phyloP scores from a whole-genome alignment of 129 eudicot genomes.

The Pseudognaphalium luteoalbum region DNA sequence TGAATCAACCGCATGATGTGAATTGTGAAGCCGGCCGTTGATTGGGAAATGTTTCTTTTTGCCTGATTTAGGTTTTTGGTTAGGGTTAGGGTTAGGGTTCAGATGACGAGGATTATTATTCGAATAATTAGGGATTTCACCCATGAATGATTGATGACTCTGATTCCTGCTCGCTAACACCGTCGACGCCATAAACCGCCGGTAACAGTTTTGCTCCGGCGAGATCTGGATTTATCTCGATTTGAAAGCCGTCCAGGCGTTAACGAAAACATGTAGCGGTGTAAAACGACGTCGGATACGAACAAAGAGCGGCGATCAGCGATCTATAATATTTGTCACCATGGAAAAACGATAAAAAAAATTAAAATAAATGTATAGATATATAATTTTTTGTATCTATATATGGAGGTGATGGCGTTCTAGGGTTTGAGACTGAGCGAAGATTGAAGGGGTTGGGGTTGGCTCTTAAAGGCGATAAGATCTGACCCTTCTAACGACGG shows the following conservation, averaged over 20 bases:
- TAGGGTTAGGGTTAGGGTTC: constrained; percentile 70
- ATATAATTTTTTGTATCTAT: not conserved
- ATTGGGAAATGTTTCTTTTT: constrained; percentile 59
- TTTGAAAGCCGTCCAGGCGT: constrained; percentile 29
- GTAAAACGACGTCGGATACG: not conserved
- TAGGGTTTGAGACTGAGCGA: constrained; percentile 90
- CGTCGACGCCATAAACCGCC: constrained; percentile 68
- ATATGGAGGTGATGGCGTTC: constrained; percentile 28
- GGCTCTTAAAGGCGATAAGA: constrained; percentile 87
- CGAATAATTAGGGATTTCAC: constrained; percentile 57
- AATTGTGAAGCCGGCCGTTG: constrained; percentile 32
- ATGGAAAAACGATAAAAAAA: not conserved
- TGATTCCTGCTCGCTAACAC: constrained; percentile 75
- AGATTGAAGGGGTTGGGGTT: constrained; percentile 51
- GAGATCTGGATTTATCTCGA: constrained; percentile 31
- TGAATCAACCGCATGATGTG: constrained; percentile 29
- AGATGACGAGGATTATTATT: constrained; percentile 43
- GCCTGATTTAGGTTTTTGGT: constrained; percentile 37
- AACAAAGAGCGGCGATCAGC: constrained; percentile 23
- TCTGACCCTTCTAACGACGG: constrained; percentile 71
- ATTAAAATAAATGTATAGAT: not conserved
- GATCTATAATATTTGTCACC: constrained; percentile 17
- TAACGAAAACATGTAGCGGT: constrained; percentile 42
- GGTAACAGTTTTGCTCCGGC: constrained; percentile 32
- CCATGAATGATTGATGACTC: constrained; percentile 66